Base-by-base conservation (phyloP, 176 grass and related monocot species). In the Oryza meyeriana region DNA sequence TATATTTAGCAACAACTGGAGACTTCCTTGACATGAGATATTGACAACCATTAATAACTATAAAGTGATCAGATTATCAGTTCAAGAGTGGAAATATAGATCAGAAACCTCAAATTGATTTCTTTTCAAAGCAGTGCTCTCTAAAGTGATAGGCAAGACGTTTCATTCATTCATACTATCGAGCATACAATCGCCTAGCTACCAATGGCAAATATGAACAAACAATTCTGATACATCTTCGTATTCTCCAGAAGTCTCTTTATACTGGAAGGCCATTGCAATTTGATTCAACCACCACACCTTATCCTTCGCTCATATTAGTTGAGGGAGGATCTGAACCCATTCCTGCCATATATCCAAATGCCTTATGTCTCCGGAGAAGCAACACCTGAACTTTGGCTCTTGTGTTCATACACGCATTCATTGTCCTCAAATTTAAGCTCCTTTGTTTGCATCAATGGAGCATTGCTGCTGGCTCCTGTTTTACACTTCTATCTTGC, bases 281-380 rank as follows among this genome's bases (percentile, higher is more conserved):
- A 50, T 45, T 79, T 28, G 31, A 77, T 68, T 71, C 9, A 72
- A 83, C 31, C 69, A 69, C 76, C 48, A 69, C 2, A n/a, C n/a
- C n/a, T 81, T 76, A 76, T 76, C 76, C 55, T 34, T 29, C 17
- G 4, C 22, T 81, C 65, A 17, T 35, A 38, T 14, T 4, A 20
- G 71, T 69, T 65, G 48, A 36, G 35, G 25, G 44, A 38, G 72
- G 32, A 58, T 57, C 30, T 14, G 61, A 75, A 64, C 6, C 41
- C 39, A 75, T 64, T 75, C 14, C 57, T 63, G 24, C 14, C 61
- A 80, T n/a, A 81, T 34, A 45, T 72, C 30, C 35, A 18, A 12
- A 61, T 20, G 4, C 57, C n/a, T 55, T 20, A 9, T 41, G 14
- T 63, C 82, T 32, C 71, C 72, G 62, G 12, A 41, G 40, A 64